Evolutionary conservation across 1,139 yeast genomes (phyloP).

Genomic region (Nakaseomyces kungkrabaensis): DNA sequence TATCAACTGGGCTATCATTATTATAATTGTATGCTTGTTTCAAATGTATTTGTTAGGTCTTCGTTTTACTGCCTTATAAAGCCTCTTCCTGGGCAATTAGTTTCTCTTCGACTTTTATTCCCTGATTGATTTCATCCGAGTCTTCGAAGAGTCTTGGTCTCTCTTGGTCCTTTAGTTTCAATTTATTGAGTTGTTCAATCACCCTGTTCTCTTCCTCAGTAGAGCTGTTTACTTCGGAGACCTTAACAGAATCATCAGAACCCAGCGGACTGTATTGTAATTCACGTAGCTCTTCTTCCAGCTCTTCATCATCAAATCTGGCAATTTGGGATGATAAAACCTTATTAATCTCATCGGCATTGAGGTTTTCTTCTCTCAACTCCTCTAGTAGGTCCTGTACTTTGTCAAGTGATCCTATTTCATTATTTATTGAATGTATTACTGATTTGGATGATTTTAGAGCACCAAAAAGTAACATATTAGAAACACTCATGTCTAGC

Average conservation of each 20-base stretch:
- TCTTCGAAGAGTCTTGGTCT: not conserved
- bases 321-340: not conserved
- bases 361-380: constrained; percentile 34
- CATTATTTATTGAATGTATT: constrained; percentile 25
- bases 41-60: no score
- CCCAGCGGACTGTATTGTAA: not conserved
- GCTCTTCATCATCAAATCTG: constrained; percentile 3
- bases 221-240: not conserved
- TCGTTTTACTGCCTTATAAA: not conserved
- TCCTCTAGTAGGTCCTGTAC: constrained; percentile 36
- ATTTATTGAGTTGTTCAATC: not conserved
- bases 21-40: no score
- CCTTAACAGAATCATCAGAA: not conserved
- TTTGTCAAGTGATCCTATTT: constrained; percentile 31
- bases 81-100: not conserved
- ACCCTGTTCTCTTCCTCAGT: not conserved
- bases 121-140: not conserved
- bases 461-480: constrained; percentile 33
- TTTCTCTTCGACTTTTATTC: not conserved
- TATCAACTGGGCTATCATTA: no score
- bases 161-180: not conserved
- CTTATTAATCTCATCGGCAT: constrained; percentile 32
- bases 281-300: not conserved
- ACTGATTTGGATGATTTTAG: constrained; percentile 32
- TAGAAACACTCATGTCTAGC: constrained; percentile 41